phyloP scores from a whole-genome alignment of 345 rosid genomes.

The Eucalyptus sp. region DNA sequence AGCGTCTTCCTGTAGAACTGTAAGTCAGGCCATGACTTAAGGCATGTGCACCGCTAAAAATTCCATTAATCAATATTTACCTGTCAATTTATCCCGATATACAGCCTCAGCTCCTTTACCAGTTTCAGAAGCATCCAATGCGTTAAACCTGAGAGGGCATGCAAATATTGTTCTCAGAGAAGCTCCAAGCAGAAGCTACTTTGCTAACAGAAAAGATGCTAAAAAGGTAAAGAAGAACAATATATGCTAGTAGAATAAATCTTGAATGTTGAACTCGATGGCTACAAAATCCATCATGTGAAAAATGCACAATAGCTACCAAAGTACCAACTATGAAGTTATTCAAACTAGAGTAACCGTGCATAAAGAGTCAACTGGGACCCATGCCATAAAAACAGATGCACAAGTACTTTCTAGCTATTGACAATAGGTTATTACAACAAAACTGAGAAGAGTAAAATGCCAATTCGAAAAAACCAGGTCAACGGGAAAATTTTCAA shows the following conservation, averaged over 20 bases:
- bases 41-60: background rate
- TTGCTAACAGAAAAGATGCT: background rate
- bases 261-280: background rate
- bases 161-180: background rate
- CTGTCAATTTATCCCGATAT: conserved; percentile 82
- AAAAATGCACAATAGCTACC: background rate
- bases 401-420: background rate
- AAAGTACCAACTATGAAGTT: background rate
- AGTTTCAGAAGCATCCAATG: conserved; percentile 65
- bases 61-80: background rate
- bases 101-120: conserved; percentile 79
- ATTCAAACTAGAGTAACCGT: background rate
- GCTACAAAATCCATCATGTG: background rate
- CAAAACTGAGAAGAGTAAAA: background rate
- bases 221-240: background rate
- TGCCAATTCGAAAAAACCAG: background rate
- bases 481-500: background rate
- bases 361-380: background rate
- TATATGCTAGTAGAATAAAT: background rate
- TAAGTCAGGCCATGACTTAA: background rate
- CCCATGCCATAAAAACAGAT: background rate
- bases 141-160: conserved; percentile 35
- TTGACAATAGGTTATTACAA: background rate
- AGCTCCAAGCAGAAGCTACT: background rate
- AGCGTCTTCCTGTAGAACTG: conserved; percentile 42